Evolutionary conservation across 306 rosid genomes (phyloP), one percentile per base, ranked within the genome.

Genomic region (Cajanus cajan): DNA sequence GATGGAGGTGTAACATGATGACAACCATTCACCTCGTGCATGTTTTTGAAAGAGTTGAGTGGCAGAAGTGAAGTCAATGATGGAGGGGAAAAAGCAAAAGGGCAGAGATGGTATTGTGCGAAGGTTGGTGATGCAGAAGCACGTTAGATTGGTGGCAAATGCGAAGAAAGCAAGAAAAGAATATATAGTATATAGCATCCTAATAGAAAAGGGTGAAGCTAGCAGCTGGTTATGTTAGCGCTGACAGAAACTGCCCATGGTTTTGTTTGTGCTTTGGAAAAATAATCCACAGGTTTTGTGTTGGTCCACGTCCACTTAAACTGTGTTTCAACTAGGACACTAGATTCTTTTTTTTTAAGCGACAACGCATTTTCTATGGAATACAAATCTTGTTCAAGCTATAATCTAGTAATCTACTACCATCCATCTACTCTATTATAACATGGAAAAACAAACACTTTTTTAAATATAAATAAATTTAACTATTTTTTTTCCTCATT

Each of bases 201-300:
- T 22, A 21, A 77, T 71, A 77, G 12, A 31, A 24, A 51, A 34
- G 73, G 73, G 67, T 47, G 65, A 71, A 81, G 91, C n/a, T n/a
- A n/a, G n/a, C 89, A 79, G 84, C 90, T 47, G 89, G 92, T 90
- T 83, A 82, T 79, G 87, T 44, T 4, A 37, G 87, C 25, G 82
- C 28, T 9, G 83, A 73, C 71, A 72, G 82, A 82, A 83, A 87
- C 90, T 84, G 97, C 98, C 96, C 98, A 94, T 91, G 88, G 98
- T 92, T 92, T 94, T 91, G 84, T 61, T 14, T 37, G 24, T 54
- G 51, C 16, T 59, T 82, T 84, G 70, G 75, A 85, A 52, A 28
- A 2, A 41, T 6, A 57, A 80, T 75, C 90, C 91, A 77, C 86
- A 73, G 67, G 88, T 82, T 77, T 82, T 79, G 6, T 6, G 62